Percentiles rank a stretch among this genome's conserved stretches.
phyloP scores from a whole-genome alignment of 768 basidiomycete species.

The Termitomyces sp. region DNA sequence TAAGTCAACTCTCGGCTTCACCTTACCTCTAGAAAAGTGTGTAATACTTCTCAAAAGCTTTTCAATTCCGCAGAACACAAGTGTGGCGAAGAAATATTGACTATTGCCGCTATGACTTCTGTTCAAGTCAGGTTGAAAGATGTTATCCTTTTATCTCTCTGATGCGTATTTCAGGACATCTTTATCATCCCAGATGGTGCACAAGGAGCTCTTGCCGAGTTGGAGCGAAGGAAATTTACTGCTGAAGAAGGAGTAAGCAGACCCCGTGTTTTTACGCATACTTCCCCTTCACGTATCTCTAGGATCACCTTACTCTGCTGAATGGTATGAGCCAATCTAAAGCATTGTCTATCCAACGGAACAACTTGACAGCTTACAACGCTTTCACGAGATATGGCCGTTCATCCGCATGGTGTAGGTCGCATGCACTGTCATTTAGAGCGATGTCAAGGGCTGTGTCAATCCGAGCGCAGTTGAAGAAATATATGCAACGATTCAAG shows the following conservation, averaged over 20 bases:
- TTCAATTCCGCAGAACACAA: conserved; percentile 79
- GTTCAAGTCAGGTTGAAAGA: conserved; percentile 54
- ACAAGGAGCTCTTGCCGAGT: conserved; percentile 78
- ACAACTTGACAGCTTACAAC: conserved; percentile 66
- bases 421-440: conserved; percentile 88
- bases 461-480: conserved; percentile 90
- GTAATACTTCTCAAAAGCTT: conserved; percentile 41
- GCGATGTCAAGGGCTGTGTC: conserved; percentile 92
- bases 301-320: conserved; percentile 93
- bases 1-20: conserved; percentile 26
- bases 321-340: conserved; percentile 54
- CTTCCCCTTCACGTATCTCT: conserved; percentile 5
- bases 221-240: conserved; percentile 93
- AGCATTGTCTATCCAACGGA: background rate
- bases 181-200: conserved; percentile 88
- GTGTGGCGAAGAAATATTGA: conserved; percentile 94
- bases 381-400: conserved; percentile 80
- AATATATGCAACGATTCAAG: conserved; percentile 89
- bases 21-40: background rate
- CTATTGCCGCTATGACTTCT: conserved; percentile 93
- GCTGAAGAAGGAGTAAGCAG: conserved; percentile 89
- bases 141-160: background rate
- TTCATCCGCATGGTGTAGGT: conserved; percentile 90
- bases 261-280: background rate
- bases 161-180: conserved; percentile 54